Percentiles rank a stretch among this genome's conserved stretches.
These are phyloP conservation scores for Aspergillus ochraceus DNA, from an alignment of 2,329 filamentous ascomycete genomes.

Conservation along the genomic window DNA sequence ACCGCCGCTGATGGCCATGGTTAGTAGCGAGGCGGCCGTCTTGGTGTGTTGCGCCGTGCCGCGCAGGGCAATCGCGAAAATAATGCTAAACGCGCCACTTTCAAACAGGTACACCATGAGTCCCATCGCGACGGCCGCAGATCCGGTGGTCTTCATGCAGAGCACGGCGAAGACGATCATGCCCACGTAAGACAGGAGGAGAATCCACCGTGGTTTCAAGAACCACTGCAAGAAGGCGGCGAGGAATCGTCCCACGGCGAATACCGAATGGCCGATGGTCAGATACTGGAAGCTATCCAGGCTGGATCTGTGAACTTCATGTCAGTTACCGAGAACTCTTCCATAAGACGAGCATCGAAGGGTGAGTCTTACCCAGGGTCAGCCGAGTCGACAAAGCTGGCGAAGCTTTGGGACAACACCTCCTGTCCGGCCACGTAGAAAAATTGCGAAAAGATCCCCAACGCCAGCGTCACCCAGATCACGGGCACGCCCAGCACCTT, in stretches of 20 bases:
- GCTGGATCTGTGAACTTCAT: conserved; percentile 7
- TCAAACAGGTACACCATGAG: conserved; percentile 60
- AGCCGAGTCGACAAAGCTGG: conserved; percentile 44
- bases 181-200: conserved; percentile 55
- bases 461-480: conserved; percentile 56
- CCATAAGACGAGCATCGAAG: background rate
- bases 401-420: conserved; percentile 51
- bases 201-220: conserved; percentile 59
- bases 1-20: conserved; percentile 56
- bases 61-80: conserved; percentile 59
- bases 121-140: conserved; percentile 47
- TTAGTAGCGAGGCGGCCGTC: conserved; percentile 54
- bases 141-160: conserved; percentile 50
- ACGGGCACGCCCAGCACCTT: conserved; percentile 48
- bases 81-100: conserved; percentile 60
- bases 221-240: conserved; percentile 54
- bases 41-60: conserved; percentile 61
- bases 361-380: conserved; percentile 28
- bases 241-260: conserved; percentile 59
- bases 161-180: conserved; percentile 54
- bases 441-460: conserved; percentile 58
- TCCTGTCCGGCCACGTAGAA: conserved; percentile 65
- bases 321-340: background rate
- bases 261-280: conserved; percentile 58
- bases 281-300: conserved; percentile 45